Conservation (phyloP, 768 basidiomycete genomes). For the Mycena capillaripes region DNA sequence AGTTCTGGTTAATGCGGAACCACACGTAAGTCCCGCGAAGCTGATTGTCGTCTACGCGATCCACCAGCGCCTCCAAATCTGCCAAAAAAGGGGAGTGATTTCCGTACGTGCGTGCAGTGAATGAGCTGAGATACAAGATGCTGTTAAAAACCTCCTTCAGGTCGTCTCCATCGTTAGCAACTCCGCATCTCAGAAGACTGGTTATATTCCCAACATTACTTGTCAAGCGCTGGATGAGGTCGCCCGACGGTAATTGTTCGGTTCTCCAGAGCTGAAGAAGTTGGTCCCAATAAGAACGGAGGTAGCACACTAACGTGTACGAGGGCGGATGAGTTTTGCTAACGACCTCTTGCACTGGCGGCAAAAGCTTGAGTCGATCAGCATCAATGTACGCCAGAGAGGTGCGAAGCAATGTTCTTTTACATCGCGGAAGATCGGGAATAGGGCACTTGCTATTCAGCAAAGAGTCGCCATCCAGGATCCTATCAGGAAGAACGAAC, state of each 20-base stretch:
- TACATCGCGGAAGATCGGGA: neutral
- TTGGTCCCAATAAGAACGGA: neutral
- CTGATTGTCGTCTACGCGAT: conserved; percentile 2
- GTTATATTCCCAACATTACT: neutral
- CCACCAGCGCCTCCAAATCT: neutral
- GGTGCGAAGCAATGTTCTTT: conserved; percentile 3
- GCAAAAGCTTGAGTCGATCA: neutral
- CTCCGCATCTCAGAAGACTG: neutral
- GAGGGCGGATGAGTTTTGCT: neutral
- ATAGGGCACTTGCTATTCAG: neutral
- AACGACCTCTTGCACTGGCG: conserved; percentile 10
- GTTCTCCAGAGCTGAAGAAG: conserved; percentile 9
- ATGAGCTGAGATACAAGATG: neutral
- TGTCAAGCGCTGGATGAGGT: neutral
- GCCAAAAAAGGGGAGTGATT: conserved; percentile 1
- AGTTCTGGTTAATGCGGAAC: neutral
- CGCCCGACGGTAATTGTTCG: conserved; percentile 1
- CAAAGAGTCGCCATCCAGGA: neutral
- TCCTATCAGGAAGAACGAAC: conserved; percentile 15
- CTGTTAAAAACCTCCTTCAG: neutral
- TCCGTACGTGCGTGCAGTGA: neutral
- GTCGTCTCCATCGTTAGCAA: neutral
- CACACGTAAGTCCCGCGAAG: conserved; percentile 5
- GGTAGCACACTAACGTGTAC: neutral
- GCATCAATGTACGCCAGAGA: conserved; percentile 18